Conservation (phyloP, 768 basidiomycete species). For the Russula sp. region DNA sequence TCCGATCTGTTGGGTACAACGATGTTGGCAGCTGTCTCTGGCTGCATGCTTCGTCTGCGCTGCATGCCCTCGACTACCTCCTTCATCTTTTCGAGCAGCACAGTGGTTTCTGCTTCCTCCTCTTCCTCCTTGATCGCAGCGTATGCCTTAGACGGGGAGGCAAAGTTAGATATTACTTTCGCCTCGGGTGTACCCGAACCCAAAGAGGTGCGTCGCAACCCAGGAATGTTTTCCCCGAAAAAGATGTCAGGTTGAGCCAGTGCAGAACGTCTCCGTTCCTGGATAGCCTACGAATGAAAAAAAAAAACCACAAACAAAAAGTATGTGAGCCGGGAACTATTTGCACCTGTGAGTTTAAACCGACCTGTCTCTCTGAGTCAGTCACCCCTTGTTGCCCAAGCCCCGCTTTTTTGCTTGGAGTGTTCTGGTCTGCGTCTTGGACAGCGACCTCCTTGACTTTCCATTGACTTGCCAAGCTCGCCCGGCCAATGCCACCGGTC, state of each 20-base stretch:
- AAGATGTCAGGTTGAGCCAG: slow-evolving; percentile 40
- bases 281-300: slow-evolving; percentile 42
- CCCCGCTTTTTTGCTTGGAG: neutral
- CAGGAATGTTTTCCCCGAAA: slow-evolving; percentile 48
- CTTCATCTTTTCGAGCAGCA: slow-evolving; percentile 33
- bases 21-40: slow-evolving; percentile 23
- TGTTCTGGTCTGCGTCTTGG: slow-evolving; percentile 24
- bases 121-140: slow-evolving; percentile 24
- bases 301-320: no score
- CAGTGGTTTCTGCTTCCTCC: slow-evolving; percentile 30
- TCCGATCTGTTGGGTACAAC: slow-evolving; percentile 31
- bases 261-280: slow-evolving; percentile 55
- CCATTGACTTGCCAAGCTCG: slow-evolving; percentile 47
- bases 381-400: neutral
- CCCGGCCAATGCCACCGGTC: slow-evolving; percentile 30
- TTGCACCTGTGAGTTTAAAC: neutral
- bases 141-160: slow-evolving; percentile 15
- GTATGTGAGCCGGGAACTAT: neutral
- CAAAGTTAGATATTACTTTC: neutral
- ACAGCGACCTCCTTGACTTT: slow-evolving; percentile 49
- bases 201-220: slow-evolving; percentile 35
- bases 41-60: slow-evolving; percentile 29
- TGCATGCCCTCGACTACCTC: slow-evolving; percentile 33
- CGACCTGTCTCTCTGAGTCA: slow-evolving; percentile 10
- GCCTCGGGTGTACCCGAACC: slow-evolving; percentile 14